Base-by-base conservation (phyloP, 2,329 filamentous ascomycete genomes). In the Penicillium vulpinum region DNA sequence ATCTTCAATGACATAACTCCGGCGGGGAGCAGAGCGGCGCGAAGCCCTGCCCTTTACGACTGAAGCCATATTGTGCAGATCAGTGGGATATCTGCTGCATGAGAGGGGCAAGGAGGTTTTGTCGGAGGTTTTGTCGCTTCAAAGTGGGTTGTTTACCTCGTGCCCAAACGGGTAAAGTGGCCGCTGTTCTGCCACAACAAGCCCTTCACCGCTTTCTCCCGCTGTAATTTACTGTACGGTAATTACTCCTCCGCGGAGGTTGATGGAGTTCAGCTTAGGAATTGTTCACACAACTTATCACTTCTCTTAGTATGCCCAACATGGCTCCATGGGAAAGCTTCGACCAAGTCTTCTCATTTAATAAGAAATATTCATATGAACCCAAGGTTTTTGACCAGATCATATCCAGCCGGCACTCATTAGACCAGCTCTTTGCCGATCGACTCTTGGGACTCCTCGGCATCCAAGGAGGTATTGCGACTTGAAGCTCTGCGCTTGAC, bases 381-480 rank as follows among this genome's bases (percentile, higher is more conserved):
- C 80, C 84, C 56, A 81, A 82, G 58, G 73, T 82, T 31, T 77
- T 85, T 54, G 81, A 87, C 46, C 82, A 85, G 46, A 90, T 92
- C 53, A 81, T 88, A 57, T 77, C 80, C 29, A 85, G 85, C 68
- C 87, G 90, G 64, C 88, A 87, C 67, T 82, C 77, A 47, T 80
- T 92, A 21, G 85, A 88, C 63, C 79, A 83, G 56, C 83, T 93
- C 56, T 95, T 94, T 74, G 88, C 93, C 69, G 91, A 95, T 72
- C 85, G 88, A 52, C 85, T 95, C 39, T 78, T 94, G 59, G 85
- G 83, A 54, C 81, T 88, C 0, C 78, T 93, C 28, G 85, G 88
- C 28, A 83, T 94, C 56, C 81, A 82, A 64, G 86, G 88, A 75
- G 84, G 90, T 91, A 74, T 40, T n/a, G 16, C 26, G 51, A 67